These are phyloP conservation scores for Rubia peregrina DNA, from an alignment of 305 asterid genomes.

Conservation along the genomic window DNA sequence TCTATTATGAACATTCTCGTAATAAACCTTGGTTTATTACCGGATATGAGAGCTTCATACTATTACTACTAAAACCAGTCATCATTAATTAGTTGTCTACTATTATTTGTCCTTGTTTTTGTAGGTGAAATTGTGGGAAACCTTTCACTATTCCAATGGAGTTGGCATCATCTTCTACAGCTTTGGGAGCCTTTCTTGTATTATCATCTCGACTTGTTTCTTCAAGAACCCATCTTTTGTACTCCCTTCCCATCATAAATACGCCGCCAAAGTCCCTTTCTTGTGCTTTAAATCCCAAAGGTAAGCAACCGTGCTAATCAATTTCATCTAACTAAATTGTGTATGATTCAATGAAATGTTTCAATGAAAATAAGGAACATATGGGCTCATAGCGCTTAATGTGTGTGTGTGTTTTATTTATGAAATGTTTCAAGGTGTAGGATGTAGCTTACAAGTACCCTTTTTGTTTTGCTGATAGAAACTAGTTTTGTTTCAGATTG, in stretches of 20 bases:
- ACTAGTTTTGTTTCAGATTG: background rate
- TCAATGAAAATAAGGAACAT: background rate
- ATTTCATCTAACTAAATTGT: background rate
- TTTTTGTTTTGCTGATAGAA: background rate
- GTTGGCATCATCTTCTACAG: conserved; percentile 16
- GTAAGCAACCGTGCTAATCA: background rate
- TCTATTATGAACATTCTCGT: too few relatives aligned
- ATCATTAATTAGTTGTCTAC: too few relatives aligned
- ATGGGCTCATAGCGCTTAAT: background rate
- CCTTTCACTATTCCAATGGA: conserved; percentile 11
- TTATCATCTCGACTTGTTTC: background rate
- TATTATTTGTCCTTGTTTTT: too few relatives aligned
- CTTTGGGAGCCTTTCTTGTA: conserved; percentile 2
- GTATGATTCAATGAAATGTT: background rate
- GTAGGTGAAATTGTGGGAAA: too few relatives aligned
- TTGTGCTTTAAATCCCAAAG: conserved; percentile 17
- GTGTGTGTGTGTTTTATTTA: background rate
- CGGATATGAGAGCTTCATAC: too few relatives aligned
- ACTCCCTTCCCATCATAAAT: background rate
- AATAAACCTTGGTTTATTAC: too few relatives aligned
- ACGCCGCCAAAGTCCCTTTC: background rate
- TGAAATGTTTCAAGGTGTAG: too few relatives aligned
- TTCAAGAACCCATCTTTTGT: conserved; percentile 13
- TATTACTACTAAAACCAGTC: too few relatives aligned
- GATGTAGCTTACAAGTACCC: background rate